Evolutionary conservation across 2,329 filamentous ascomycete genomes (phyloP).

Genomic region (Colletotrichum sp.): DNA sequence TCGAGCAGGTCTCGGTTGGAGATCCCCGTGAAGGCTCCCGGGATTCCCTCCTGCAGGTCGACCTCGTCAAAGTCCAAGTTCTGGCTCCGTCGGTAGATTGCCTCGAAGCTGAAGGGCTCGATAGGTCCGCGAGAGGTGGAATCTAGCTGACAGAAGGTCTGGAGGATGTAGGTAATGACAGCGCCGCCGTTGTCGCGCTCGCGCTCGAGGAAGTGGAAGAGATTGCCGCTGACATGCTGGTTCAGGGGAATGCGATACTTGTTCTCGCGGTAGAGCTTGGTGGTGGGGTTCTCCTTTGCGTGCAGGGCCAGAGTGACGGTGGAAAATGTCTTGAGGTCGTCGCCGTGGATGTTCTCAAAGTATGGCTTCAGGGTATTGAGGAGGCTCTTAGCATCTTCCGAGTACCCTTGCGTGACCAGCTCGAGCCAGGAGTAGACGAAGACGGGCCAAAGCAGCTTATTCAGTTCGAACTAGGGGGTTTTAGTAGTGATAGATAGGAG

Average conservation of each 20-base stretch:
- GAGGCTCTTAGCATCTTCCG: slow-evolving; percentile 75
- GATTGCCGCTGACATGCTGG: slow-evolving; percentile 77
- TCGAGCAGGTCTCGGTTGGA: slow-evolving; percentile 65
- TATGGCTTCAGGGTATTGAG: slow-evolving; percentile 68
- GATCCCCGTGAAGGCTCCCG: slow-evolving; percentile 65
- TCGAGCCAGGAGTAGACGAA: slow-evolving; percentile 94
- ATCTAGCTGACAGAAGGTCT: slow-evolving; percentile 61
- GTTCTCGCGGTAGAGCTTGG: slow-evolving; percentile 81
- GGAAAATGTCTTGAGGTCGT: slow-evolving; percentile 79
- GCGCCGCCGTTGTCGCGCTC: slow-evolving; percentile 81
- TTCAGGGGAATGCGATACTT: slow-evolving; percentile 93
- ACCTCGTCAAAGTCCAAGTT: slow-evolving; percentile 67
- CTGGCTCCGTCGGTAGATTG: slow-evolving; percentile 60
- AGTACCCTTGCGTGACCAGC: slow-evolving; percentile 73
- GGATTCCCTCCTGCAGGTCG: slow-evolving; percentile 69
- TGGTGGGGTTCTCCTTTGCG: slow-evolving; percentile 74
- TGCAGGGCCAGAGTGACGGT: slow-evolving; percentile 79
- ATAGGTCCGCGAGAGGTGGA: slow-evolving; percentile 65
- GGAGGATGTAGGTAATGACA: slow-evolving; percentile 76
- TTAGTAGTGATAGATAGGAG: slow-evolving; percentile 21
- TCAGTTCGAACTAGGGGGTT: slow-evolving; percentile 73
- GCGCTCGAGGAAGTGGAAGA: slow-evolving; percentile 89
- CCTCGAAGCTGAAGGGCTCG: slow-evolving; percentile 67
- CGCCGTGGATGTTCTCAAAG: slow-evolving; percentile 79
- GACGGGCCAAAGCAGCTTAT: slow-evolving; percentile 87